Percentiles rank a stretch among this genome's conserved stretches.
Conservation (phyloP, 1,139 yeast genomes). For the Sugiyamaella japonica region DNA sequence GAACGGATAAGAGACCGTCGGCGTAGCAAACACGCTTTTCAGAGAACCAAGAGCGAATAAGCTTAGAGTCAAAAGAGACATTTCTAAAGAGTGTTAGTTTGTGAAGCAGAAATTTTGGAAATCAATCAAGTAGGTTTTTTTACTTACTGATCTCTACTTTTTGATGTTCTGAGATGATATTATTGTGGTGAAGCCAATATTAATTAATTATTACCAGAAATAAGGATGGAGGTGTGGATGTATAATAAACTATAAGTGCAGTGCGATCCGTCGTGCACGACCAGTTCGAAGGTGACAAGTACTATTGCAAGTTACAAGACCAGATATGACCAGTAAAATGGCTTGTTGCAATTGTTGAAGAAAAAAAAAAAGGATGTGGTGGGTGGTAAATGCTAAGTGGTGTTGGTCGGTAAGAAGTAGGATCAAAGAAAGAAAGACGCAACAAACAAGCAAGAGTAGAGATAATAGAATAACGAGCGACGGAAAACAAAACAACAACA, state of each 20-base stretch:
- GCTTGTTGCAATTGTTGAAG: not conserved
- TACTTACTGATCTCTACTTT: not conserved
- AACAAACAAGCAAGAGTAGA: not conserved
- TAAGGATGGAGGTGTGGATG: not conserved
- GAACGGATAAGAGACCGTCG: constrained; percentile 58
- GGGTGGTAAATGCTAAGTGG: not conserved
- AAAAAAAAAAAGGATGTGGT: not conserved
- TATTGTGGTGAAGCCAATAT: too few relatives aligned
- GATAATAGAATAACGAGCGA: too few relatives aligned
- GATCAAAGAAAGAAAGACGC: not conserved
- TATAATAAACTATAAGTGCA: not conserved
- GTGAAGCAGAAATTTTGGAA: not conserved
- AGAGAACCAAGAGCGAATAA: not conserved
- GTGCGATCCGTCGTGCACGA: not conserved
- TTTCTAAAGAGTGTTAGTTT: not conserved
- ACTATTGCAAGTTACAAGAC: too few relatives aligned
- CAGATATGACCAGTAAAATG: not conserved
- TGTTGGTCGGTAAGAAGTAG: not conserved
- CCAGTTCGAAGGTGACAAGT: not conserved
- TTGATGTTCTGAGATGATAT: not conserved
- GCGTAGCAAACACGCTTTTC: constrained; percentile 3
- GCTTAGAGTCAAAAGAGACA: not conserved
- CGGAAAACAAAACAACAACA: not conserved
- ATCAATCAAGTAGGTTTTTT: not conserved
- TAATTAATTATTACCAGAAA: not conserved